Base-by-base conservation (phyloP, 2,329 filamentous ascomycete genomes). In the Neonectria coccinea region DNA sequence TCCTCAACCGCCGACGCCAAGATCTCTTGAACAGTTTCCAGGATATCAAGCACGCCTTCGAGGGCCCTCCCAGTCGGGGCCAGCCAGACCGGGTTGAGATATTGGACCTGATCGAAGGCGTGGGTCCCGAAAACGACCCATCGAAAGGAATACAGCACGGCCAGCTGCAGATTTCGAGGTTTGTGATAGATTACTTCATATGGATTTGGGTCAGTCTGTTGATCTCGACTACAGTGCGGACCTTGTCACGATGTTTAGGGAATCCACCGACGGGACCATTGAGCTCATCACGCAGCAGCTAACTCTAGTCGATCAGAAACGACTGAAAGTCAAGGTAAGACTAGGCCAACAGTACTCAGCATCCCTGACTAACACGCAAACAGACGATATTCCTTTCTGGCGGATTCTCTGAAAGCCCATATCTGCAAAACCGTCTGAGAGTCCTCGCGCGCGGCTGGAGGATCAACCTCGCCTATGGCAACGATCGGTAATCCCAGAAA, bases 351-450 rank as follows among this genome's bases (percentile, higher is more conserved):
- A 14, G 8, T 22, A 4, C 7, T 27, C 47, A 4, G 1, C 1
- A 33, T 27, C n/a, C 2, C 16, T 3, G 10, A 7, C n/a, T 60
- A 1, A 60, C 12, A 7, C 4, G 18, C 41, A 20, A 12, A 27
- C 6, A 67, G 65, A 56, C 65, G 9, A 66, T 67, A 16, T 66
- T 67, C 7, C 52, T 67, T 5, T 66, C 63, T 2, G 65, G 65
- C 9, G 65, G 65, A 10, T 67, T 67, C 44, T 67, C 65, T 1
- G 33, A 55, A 18, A 67, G 59, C 11, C 42, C 47, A 27, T 67
- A 67, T 31, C 56, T 67, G 18, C 42, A 41, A 1, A 54, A 54
- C 5, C 44, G 59, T 16, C 41, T 67, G 4, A 41, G 29, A 9
- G n/a, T 51, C 2, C 59, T 63, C 20, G 52, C 65, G 5, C 53